Evolutionary conservation across 306 rosid genomes (phyloP), one percentile per base, ranked within the genome.

Genomic region (Vigna unguiculata): DNA sequence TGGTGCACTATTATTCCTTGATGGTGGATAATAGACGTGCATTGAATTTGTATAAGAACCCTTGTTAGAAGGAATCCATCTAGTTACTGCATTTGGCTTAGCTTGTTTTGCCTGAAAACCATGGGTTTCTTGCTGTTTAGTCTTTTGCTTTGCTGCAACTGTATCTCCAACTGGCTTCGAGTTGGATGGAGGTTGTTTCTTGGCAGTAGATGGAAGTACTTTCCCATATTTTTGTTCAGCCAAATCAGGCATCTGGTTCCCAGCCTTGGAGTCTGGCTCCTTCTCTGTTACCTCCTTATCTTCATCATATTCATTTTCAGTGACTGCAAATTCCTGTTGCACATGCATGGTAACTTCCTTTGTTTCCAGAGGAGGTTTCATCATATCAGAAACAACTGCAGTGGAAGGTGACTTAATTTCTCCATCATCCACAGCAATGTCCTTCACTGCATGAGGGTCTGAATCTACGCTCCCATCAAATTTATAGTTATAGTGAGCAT

Each of bases 51-150:
- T 65, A 75, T 86, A 83, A 30, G 93, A 88, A 72, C 91, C 95
- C 86, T 92, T 90, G 84, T 90, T 91, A 47, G 97, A 69, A 57
- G 99, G 91, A 79, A 87, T 86, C 97, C 97, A 95, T 90, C 88
- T 85, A 58, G 93, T 83, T 71, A 80, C 76, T 24, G 92, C 90
- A 84, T 74, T 86, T 38, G 98, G 85, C 85, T 91, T 96, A 59
- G 97, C 89, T 78, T 80, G 78, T 85, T 89, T 94, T 77, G 82
- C 86, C 64, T 78, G 83, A 77, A 85, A 75, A 55, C 86, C 85
- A 78, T 76, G 88, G 64, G 85, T 57, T 73, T 94, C 97, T 81
- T 74, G 95, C 84, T 83, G 90, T 79, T 92, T 90, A 70, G 61
- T 71, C 87, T 84, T 90, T 82, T 74, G 91, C 78, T 92, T 90